Evolutionary conservation across 306 rosid genomes (phyloP).

Genomic region (Fragaria vesca): DNA sequence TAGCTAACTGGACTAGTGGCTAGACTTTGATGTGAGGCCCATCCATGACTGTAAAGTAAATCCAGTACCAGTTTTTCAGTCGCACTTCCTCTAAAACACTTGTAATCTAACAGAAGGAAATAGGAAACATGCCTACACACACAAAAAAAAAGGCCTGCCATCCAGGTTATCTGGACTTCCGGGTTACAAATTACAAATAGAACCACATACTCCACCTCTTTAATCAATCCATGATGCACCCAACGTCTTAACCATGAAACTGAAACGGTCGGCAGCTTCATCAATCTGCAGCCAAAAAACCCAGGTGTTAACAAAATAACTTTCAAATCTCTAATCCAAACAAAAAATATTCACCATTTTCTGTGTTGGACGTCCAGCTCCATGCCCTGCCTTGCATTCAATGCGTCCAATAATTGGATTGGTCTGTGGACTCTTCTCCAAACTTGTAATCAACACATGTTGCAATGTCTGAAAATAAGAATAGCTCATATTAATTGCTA

Average conservation of each 20-base stretch:
- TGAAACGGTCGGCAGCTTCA: slow-evolving; percentile 54
- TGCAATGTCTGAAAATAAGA: slow-evolving; percentile 60
- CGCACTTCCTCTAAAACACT: too few relatives aligned
- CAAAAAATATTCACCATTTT: slow-evolving; percentile 48
- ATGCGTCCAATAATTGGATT: slow-evolving; percentile 91
- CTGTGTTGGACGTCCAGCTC: slow-evolving; percentile 89
- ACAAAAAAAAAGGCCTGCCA: too few relatives aligned
- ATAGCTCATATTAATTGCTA: not conserved
- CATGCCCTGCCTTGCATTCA: slow-evolving; percentile 88
- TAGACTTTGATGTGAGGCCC: too few relatives aligned
- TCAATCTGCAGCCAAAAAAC: slow-evolving; percentile 40
- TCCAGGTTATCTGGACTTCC: not conserved
- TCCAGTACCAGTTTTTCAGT: too few relatives aligned
- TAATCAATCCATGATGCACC: slow-evolving; percentile 47
- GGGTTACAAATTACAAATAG: too few relatives aligned
- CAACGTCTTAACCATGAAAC: slow-evolving; percentile 60
- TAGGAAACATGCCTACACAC: not conserved
- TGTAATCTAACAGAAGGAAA: too few relatives aligned
- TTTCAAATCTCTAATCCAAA: not conserved
- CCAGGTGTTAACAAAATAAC: not conserved
- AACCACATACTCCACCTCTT: not conserved
- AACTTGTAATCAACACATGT: slow-evolving; percentile 60
- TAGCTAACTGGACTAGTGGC: too few relatives aligned
- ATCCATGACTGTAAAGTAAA: too few relatives aligned
- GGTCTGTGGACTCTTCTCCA: slow-evolving; percentile 75